Evolutionary conservation across 2,329 filamentous ascomycete genomes (phyloP).

Genomic region (Cercospora berteroae): DNA sequence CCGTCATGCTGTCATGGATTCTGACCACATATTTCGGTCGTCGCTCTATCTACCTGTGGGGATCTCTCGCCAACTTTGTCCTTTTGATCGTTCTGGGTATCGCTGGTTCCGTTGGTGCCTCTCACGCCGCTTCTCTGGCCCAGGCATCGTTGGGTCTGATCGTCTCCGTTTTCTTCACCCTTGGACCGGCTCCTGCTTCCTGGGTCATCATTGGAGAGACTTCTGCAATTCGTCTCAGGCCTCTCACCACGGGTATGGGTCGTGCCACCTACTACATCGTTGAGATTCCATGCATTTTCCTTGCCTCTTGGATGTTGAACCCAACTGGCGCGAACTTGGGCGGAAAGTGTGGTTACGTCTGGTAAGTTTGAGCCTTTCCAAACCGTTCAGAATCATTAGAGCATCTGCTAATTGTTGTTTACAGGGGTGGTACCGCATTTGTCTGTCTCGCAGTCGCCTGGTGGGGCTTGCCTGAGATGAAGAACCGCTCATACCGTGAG

Average conservation of each 20-base stretch:
- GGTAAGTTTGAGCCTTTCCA: constrained; percentile 24
- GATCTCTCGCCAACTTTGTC: constrained; percentile 53
- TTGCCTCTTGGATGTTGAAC: constrained; percentile 57
- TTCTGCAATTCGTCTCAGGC: constrained; percentile 62
- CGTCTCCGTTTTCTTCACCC: constrained; percentile 63
- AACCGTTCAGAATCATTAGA: no score
- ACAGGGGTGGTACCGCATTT: constrained; percentile 54
- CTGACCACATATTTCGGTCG: constrained; percentile 63
- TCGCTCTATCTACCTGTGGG: constrained; percentile 64
- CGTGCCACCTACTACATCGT: constrained; percentile 63
- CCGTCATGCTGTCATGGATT: constrained; percentile 67
- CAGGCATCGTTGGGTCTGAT: constrained; percentile 64
- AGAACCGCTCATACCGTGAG: constrained; percentile 58
- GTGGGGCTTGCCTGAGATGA: constrained; percentile 57
- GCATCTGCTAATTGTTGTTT: background rate
- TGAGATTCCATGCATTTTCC: constrained; percentile 66
- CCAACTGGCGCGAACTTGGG: constrained; percentile 41
- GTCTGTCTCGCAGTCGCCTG: constrained; percentile 54
- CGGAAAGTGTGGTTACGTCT: constrained; percentile 60
- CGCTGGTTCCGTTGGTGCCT: constrained; percentile 51
- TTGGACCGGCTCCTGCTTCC: constrained; percentile 62
- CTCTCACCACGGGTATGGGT: constrained; percentile 64
- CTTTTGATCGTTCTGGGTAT: constrained; percentile 61
- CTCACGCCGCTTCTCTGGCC: constrained; percentile 48
- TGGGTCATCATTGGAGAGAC: constrained; percentile 69